Evolutionary conservation across 2,329 filamentous ascomycete genomes (phyloP).

Genomic region (Capronia coronata): DNA sequence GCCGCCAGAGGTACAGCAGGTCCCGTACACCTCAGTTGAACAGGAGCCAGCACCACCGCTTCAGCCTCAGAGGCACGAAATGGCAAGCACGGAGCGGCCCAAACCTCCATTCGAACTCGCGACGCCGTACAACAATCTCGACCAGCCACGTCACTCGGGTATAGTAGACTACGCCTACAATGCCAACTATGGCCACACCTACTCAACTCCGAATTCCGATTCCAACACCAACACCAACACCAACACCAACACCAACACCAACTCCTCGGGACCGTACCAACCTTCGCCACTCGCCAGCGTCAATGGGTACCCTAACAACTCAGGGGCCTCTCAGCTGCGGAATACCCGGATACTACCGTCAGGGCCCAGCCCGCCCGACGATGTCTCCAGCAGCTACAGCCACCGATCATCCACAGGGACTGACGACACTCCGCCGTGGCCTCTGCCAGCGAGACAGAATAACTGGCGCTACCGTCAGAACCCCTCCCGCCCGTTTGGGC

Average conservation of each 20-base stretch:
- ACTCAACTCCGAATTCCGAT: slow-evolving; percentile 12
- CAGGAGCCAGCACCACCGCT: slow-evolving; percentile 14
- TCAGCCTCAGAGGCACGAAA: slow-evolving; percentile 19
- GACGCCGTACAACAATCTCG: slow-evolving; percentile 21
- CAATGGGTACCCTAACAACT: slow-evolving; percentile 1
- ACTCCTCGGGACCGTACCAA: slow-evolving; percentile 7
- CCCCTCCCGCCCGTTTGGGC: background rate
- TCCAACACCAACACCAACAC: slow-evolving; percentile 13
- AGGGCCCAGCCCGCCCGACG: slow-evolving; percentile 4
- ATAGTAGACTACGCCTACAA: slow-evolving; percentile 23
- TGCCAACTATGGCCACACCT: slow-evolving; percentile 19
- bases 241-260: slow-evolving; percentile 12
- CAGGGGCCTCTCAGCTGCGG: slow-evolving; percentile 8
- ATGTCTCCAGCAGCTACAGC: slow-evolving; percentile 8
- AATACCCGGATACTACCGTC: slow-evolving; percentile 4
- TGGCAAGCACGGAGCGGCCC: slow-evolving; percentile 22
- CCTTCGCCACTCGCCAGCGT: slow-evolving; percentile 8
- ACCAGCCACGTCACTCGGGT: slow-evolving; percentile 18
- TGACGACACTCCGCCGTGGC: slow-evolving; percentile 18
- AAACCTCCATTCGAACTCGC: slow-evolving; percentile 25
- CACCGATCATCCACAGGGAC: slow-evolving; percentile 10
- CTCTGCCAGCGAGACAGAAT: slow-evolving; percentile 13
- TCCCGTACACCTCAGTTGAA: slow-evolving; percentile 1
- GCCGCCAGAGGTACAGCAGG: slow-evolving; percentile 12
- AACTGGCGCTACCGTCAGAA: slow-evolving; percentile 8